Evolutionary conservation across 2,329 filamentous ascomycete species (phyloP).

Genomic region (Colletotrichum plurivorum): DNA sequence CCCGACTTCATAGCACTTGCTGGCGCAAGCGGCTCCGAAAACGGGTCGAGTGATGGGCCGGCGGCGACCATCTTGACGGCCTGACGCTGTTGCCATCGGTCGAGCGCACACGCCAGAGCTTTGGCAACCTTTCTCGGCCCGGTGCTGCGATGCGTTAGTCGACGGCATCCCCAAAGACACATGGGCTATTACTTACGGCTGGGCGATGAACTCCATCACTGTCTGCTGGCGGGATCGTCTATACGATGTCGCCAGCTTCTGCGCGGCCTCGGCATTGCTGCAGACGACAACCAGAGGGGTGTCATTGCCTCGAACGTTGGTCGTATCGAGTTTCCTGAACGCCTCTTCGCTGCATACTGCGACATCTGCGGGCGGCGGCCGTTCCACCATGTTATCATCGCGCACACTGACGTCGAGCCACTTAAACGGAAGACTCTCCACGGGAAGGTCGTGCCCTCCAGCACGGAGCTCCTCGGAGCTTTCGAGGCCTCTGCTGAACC

Average conservation of each 20-base stretch:
- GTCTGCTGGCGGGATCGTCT: slow-evolving; percentile 16
- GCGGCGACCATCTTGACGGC: slow-evolving; percentile 3
- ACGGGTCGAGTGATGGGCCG: slow-evolving; percentile 19
- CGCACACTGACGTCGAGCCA: slow-evolving; percentile 53
- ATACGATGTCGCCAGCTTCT: slow-evolving; percentile 37
- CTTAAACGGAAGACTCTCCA: slow-evolving; percentile 41
- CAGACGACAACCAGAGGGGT: slow-evolving; percentile 41
- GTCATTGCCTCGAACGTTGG: slow-evolving; percentile 40
- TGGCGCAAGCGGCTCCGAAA: neutral
- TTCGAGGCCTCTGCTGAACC: slow-evolving; percentile 41
- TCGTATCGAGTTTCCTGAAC: slow-evolving; percentile 35
- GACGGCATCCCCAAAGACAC: neutral
- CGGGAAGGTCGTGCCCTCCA: slow-evolving; percentile 43
- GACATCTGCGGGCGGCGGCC: slow-evolving; percentile 42
- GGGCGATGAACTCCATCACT: slow-evolving; percentile 43
- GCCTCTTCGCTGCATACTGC: slow-evolving; percentile 47
- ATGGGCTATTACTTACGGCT: slow-evolving; percentile 39
- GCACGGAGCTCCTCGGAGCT: slow-evolving; percentile 44
- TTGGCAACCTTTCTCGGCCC: slow-evolving; percentile 43
- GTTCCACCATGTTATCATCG: slow-evolving; percentile 9
- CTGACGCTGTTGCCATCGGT: slow-evolving; percentile 37
- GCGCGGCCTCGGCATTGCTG: slow-evolving; percentile 39
- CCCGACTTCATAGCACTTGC: slow-evolving; percentile 5
- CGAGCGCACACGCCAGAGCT: slow-evolving; percentile 36
- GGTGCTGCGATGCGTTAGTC: slow-evolving; percentile 13